Conservation (phyloP, 2,329 filamentous ascomycete species). For the Stagonosporopsis vannaccii region DNA sequence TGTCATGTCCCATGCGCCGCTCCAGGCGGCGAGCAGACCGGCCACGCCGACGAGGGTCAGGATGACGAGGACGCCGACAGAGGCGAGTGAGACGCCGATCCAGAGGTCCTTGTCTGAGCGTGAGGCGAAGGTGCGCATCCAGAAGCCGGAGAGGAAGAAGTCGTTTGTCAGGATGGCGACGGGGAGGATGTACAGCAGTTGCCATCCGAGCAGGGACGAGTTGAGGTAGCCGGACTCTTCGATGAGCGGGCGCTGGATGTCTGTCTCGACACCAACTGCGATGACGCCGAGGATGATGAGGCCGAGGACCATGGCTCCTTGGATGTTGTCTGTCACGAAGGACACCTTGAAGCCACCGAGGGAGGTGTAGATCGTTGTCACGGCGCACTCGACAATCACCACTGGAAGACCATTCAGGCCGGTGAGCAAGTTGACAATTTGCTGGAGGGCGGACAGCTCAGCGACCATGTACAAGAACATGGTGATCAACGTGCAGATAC, state of each 20-base stretch:
- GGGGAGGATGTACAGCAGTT: conserved; percentile 83
- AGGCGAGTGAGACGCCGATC: conserved; percentile 75
- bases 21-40: conserved; percentile 80
- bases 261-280: conserved; percentile 76
- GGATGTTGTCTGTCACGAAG: conserved; percentile 83
- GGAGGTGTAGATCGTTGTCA: conserved; percentile 86
- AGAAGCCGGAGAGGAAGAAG: conserved; percentile 85
- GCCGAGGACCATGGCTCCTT: conserved; percentile 77
- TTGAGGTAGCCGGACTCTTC: conserved; percentile 73
- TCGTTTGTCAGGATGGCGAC: conserved; percentile 83
- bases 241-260: conserved; percentile 74
- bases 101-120: conserved; percentile 80
- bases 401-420: conserved; percentile 76
- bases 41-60: conserved; percentile 75
- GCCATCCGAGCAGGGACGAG: conserved; percentile 77
- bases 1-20: conserved; percentile 72
- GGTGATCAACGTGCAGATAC: conserved; percentile 78
- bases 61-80: conserved; percentile 68
- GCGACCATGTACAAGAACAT: conserved; percentile 88
- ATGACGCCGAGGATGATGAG: conserved; percentile 79
- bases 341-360: conserved; percentile 84
- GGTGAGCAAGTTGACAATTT: conserved; percentile 77
- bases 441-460: conserved; percentile 80
- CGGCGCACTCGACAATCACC: conserved; percentile 77
- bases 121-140: conserved; percentile 83